A percentile compares a stretch with the other conserved stretches of the same genome.
Conservation (phyloP, 2,329 filamentous ascomycete species). For the Xylaria sp. region DNA sequence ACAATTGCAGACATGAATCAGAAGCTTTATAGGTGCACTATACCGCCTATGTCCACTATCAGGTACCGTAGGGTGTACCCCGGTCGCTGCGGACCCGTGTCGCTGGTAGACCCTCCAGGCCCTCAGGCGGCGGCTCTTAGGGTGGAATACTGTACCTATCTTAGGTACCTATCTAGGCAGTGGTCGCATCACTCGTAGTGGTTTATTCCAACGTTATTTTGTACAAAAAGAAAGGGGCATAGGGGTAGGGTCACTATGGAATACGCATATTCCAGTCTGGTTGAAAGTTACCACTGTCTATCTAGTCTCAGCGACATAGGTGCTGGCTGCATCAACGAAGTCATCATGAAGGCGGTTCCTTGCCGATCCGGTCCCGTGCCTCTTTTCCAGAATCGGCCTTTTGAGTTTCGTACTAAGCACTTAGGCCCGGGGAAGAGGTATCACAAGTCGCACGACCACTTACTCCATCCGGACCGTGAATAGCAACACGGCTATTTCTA, state of each 20-base stretch:
- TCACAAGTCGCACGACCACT: constrained; percentile 38
- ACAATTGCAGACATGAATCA: constrained; percentile 28
- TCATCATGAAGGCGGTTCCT: not conserved
- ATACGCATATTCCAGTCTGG: too few species aligned
- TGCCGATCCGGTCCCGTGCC: constrained; percentile 10
- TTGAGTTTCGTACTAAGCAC: constrained; percentile 9
- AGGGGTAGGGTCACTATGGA: too few species aligned
- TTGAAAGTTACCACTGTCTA: too few species aligned
- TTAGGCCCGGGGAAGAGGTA: constrained; percentile 2
- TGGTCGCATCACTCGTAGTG: not conserved
- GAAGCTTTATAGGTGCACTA: constrained; percentile 4
- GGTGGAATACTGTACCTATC: too few species aligned
- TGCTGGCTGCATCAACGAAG: not conserved
- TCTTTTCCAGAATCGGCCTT: constrained; percentile 19
- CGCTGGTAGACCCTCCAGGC: constrained; percentile 18
- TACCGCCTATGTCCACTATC: not conserved
- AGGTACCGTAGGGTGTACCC: constrained; percentile 1
- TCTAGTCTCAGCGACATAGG: too few species aligned
- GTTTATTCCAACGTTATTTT: not conserved
- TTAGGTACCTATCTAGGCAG: too few species aligned
- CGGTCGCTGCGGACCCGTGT: constrained; percentile 22
- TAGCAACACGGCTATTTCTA: not conserved
- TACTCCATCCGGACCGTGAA: constrained; percentile 33
- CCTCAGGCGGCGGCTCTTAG: not conserved
- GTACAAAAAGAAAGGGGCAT: not conserved